These are phyloP conservation scores for Conticribra weissflogii DNA, from an alignment of 108 stramenopile genomes.

Conservation along the genomic window DNA sequence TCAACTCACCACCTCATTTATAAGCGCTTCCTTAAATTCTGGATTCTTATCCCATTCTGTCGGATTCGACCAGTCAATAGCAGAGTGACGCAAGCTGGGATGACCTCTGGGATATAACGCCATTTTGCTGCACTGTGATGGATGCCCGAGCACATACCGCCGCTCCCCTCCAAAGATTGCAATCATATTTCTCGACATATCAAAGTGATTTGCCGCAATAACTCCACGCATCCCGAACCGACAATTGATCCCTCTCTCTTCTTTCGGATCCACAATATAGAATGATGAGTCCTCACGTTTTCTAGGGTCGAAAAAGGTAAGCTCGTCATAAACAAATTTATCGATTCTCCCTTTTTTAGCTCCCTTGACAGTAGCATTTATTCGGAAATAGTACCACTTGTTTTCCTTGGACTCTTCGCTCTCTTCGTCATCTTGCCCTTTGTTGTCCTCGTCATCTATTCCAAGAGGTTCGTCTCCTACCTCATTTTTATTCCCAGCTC, in stretches of 20 bases:
- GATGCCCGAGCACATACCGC: constrained; percentile 75
- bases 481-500: constrained; percentile 1
- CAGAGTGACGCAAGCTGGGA: constrained; percentile 59
- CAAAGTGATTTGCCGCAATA: constrained; percentile 81
- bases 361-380: constrained; percentile 36
- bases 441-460: constrained; percentile 9
- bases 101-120: constrained; percentile 66
- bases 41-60: constrained; percentile 65
- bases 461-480: constrained; percentile 13
- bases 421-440: constrained; percentile 8
- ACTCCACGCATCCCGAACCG: constrained; percentile 86
- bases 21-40: constrained; percentile 69
- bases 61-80: constrained; percentile 48
- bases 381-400: constrained; percentile 74
- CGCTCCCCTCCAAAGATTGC: constrained; percentile 65
- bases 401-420: constrained; percentile 38
- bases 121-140: constrained; percentile 68
- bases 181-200: constrained; percentile 80
- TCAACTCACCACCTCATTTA: constrained; percentile 92
- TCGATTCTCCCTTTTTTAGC: constrained; percentile 21
- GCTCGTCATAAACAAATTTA: constrained; percentile 54
- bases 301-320: constrained; percentile 58
- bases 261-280: constrained; percentile 70
- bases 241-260: constrained; percentile 85
- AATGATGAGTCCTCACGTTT: constrained; percentile 44